These are phyloP conservation scores for Coemansia sp. DNA, from an alignment of 192 early-diverging fungal species.

Conservation along the genomic window DNA sequence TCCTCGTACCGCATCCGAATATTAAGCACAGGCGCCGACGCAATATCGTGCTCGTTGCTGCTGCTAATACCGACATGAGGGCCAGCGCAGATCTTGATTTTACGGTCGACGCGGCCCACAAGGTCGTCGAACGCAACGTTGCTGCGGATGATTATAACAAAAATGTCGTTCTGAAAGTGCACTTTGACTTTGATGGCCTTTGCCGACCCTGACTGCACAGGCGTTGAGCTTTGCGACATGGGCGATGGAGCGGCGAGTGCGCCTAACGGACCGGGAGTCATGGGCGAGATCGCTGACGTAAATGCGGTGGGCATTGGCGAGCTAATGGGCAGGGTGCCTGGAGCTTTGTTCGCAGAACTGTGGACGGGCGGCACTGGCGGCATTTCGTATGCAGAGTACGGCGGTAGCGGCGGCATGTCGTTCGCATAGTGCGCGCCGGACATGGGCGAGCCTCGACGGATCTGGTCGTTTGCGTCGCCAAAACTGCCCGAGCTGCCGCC, in stretches of 20 bases:
- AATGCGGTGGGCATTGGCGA: constrained; percentile 35
- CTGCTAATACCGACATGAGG: constrained; percentile 57
- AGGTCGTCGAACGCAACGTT: constrained; percentile 77
- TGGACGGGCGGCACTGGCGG: constrained; percentile 43
- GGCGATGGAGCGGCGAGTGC: constrained; percentile 12
- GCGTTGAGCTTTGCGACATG: constrained; percentile 28
- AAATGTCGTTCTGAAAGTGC: constrained; percentile 85
- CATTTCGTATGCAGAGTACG: constrained; percentile 25
- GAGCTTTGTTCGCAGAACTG: constrained; percentile 21
- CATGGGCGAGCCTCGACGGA: constrained; percentile 41
- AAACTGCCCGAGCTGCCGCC: constrained; percentile 39
- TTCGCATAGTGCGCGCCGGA: constrained; percentile 22
- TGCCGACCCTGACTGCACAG: constrained; percentile 26
- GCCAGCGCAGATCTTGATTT: constrained; percentile 79
- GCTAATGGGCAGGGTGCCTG: constrained; percentile 27
- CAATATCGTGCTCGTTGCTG: constrained; percentile 42
- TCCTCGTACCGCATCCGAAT: constrained; percentile 86
- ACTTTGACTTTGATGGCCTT: constrained; percentile 79
- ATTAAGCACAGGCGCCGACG: constrained; percentile 49
- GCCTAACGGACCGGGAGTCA: constrained; percentile 26
- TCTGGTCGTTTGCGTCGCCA: constrained; percentile 21
- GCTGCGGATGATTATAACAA: constrained; percentile 82
- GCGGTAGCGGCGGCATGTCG: constrained; percentile 40
- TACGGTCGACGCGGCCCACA: constrained; percentile 80
- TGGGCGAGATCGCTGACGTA: constrained; percentile 44